These are phyloP conservation scores for Aspergillus flavus DNA, from an alignment of 2,329 filamentous ascomycete species.

Conservation along the genomic window DNA sequence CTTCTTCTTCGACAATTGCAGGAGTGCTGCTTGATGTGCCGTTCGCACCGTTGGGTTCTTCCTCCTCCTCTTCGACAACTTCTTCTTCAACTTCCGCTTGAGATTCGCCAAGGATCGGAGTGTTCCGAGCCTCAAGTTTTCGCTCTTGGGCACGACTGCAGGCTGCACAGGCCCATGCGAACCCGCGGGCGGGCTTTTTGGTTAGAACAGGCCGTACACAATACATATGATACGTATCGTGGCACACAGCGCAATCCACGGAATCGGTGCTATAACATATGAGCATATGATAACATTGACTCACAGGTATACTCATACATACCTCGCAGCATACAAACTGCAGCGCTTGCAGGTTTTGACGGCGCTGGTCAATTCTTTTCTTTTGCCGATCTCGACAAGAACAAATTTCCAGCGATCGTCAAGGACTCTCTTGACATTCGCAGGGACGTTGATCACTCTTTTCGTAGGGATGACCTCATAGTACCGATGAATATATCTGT, in stretches of 20 bases:
- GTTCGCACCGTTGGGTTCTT: conserved; percentile 60
- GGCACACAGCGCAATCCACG: conserved; percentile 94
- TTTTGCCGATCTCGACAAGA: conserved; percentile 87
- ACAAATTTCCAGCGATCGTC: conserved; percentile 97
- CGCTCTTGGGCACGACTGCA: conserved; percentile 96
- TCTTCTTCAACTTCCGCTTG: conserved; percentile 64
- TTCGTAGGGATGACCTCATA: conserved; percentile 94
- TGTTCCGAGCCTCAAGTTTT: conserved; percentile 86
- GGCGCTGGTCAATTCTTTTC: conserved; percentile 92
- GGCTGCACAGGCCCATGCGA: conserved; percentile 95
- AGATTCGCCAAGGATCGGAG: conserved; percentile 66
- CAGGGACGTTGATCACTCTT: conserved; percentile 93
- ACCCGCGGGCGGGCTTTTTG: conserved; percentile 95
- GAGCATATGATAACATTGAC: conserved; percentile 25
- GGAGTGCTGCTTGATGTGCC: conserved; percentile 68
- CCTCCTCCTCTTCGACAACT: conserved; percentile 72
- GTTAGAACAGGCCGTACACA: conserved; percentile 89
- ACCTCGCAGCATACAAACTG: conserved; percentile 86
- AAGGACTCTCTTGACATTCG: conserved; percentile 90
- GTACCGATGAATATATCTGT: conserved; percentile 96
- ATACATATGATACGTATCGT: conserved; percentile 96
- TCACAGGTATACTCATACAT: conserved; percentile 39
- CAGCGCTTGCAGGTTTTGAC: conserved; percentile 97
- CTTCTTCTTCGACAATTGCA: conserved; percentile 55
- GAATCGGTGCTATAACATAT: conserved; percentile 72